A percentile compares a stretch with the other conserved stretches of the same genome.
phyloP scores from a whole-genome alignment of 225 moss, liverwort and hornwort species.

The Marchantia paleacea region DNA sequence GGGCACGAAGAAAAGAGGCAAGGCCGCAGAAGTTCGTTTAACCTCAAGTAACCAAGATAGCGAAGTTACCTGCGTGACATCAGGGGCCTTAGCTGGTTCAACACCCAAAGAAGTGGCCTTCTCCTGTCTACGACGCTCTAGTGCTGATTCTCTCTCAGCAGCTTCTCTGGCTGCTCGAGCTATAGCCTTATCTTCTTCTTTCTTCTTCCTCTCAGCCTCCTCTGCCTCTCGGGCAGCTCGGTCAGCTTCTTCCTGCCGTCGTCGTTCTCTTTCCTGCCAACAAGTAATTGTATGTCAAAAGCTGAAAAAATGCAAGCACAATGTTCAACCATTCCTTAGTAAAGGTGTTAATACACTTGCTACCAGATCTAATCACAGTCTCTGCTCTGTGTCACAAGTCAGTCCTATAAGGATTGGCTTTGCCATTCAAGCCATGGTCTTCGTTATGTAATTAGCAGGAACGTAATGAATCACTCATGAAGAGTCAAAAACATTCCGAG shows the following conservation, averaged over 20 bases:
- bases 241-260: constrained; percentile 68
- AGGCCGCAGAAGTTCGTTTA: background rate
- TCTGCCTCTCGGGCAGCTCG: constrained; percentile 67
- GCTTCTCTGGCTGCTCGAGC: constrained; percentile 71
- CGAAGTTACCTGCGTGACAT: constrained; percentile 55
- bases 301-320: background rate
- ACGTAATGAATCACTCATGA: background rate
- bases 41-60: background rate
- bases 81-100: constrained; percentile 93
- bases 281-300: background rate
- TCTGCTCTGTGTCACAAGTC: no score
- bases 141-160: constrained; percentile 63
- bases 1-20: background rate
- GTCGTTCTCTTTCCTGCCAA: constrained; percentile 75
- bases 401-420: background rate
- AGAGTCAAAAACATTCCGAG: background rate
- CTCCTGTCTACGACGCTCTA: constrained; percentile 79
- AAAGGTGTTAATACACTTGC: background rate
- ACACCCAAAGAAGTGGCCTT: constrained; percentile 75
- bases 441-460: background rate
- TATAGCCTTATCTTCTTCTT: constrained; percentile 66
- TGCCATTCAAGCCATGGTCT: background rate
- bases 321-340: background rate
- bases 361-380: no score
- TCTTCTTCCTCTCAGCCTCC: constrained; percentile 70